Conservation (phyloP, 768 basidiomycete species). For the Pulveroboletus sp. region DNA sequence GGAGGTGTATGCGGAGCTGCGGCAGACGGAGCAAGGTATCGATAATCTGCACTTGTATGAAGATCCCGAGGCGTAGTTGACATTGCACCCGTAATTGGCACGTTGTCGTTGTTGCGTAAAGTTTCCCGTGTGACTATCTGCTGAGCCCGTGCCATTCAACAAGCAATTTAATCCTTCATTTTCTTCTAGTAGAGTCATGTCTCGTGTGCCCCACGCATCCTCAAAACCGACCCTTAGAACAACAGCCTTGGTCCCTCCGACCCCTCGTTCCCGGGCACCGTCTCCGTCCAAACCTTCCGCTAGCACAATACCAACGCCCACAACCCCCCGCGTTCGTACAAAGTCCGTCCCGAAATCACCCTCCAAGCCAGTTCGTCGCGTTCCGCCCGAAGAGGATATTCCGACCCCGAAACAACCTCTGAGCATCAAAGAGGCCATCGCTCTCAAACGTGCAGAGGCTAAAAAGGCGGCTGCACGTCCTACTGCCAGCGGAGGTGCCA, state of each 20-base stretch:
- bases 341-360: constrained; percentile 38
- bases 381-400: constrained; percentile 19
- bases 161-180: background rate
- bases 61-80: no score
- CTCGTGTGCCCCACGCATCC: constrained; percentile 40
- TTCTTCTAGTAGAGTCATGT: constrained; percentile 29
- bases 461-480: constrained; percentile 48
- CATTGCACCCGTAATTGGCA: no score
- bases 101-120: constrained; percentile 16
- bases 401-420: constrained; percentile 33
- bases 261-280: constrained; percentile 31
- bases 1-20: constrained; percentile 27
- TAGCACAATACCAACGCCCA: constrained; percentile 20
- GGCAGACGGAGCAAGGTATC: constrained; percentile 17
- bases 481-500: constrained; percentile 25
- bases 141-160: background rate
- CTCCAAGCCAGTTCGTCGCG: constrained; percentile 26
- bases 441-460: constrained; percentile 73
- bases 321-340: constrained; percentile 33
- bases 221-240: constrained; percentile 32
- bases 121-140: constrained; percentile 12
- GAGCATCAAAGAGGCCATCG: constrained; percentile 77
- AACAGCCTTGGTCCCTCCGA: constrained; percentile 21
- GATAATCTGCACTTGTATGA: constrained; percentile 17
- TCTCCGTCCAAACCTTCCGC: constrained; percentile 30